Percentiles rank a stretch among this genome's conserved stretches.
These are phyloP conservation scores for Dothistroma septosporum DNA, from an alignment of 2,329 filamentous ascomycete genomes.

Conservation along the genomic window DNA sequence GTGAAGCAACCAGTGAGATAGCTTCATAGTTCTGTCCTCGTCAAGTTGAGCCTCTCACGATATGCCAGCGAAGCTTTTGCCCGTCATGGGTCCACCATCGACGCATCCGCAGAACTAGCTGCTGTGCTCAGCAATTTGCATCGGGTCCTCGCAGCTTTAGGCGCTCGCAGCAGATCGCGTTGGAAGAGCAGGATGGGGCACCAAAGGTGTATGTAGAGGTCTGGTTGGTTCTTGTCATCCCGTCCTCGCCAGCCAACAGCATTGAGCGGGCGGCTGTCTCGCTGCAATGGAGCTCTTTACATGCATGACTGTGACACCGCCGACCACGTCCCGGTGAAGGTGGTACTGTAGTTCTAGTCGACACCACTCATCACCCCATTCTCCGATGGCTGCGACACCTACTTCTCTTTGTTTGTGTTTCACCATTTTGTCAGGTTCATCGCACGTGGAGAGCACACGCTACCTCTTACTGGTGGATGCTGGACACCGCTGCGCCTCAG, in stretches of 20 bases:
- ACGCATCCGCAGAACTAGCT: not conserved
- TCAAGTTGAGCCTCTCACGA: not conserved
- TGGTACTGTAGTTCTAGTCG: not conserved
- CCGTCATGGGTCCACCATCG: not conserved
- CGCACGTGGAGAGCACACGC: not conserved
- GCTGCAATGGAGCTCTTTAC: not conserved
- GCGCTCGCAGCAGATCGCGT: not conserved
- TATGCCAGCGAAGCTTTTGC: conserved; percentile 1
- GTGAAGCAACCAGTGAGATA: not conserved
- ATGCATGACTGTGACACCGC: not conserved
- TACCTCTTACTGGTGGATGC: no score
- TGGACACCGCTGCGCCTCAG: not conserved
- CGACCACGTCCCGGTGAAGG: not conserved
- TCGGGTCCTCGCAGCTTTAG: not conserved
- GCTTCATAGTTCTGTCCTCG: not conserved
- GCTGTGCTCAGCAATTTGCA: not conserved
- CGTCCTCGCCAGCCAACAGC: not conserved
- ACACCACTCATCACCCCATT: not conserved
- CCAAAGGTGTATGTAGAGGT: not conserved
- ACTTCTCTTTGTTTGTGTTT: not conserved
- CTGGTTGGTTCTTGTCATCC: not conserved
- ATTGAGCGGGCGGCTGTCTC: not conserved
- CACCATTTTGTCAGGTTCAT: not conserved
- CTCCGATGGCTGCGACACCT: not conserved
- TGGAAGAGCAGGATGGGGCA: not conserved